Percentiles rank a stretch among this genome's conserved stretches.
These are phyloP conservation scores for Melastoma candidum DNA, from an alignment of 441 rosid species.

Conservation along the genomic window DNA sequence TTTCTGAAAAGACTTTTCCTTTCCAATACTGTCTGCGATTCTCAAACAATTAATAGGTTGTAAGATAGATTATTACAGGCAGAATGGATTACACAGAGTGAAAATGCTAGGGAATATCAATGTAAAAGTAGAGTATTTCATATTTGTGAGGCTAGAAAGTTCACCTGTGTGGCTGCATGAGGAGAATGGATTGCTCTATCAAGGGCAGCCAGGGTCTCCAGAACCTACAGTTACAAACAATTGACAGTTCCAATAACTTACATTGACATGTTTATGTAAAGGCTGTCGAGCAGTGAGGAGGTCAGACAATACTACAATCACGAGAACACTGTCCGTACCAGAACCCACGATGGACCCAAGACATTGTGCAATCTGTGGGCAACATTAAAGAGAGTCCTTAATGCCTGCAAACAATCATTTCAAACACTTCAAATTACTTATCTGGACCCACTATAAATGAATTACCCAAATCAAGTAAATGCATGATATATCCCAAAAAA, in stretches of 20 bases:
- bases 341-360: conserved; percentile 98
- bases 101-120: neutral
- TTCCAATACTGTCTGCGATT: too few relatives aligned
- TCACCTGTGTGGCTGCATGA: conserved; percentile 92
- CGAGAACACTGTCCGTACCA: conserved; percentile 54
- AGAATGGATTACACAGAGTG: too few relatives aligned
- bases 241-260: conserved; percentile 7
- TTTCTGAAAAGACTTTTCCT: too few relatives aligned
- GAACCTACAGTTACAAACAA: conserved; percentile 44
- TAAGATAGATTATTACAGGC: too few relatives aligned
- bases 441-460: too few relatives aligned
- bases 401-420: conserved; percentile 47
- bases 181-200: conserved; percentile 97
- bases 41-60: too few relatives aligned
- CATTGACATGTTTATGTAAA: conserved; percentile 11
- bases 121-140: neutral
- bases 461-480: too few relatives aligned
- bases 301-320: neutral
- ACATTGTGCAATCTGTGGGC: conserved; percentile 94
- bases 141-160: conserved; percentile 1
- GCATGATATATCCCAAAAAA: too few relatives aligned
- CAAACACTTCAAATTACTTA: too few relatives aligned
- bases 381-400: conserved; percentile 94
- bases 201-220: conserved; percentile 93
- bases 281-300: neutral